Evolutionary conservation across 306 rosid species (phyloP), one percentile per base, ranked within the genome.

Genomic region (Glycyrrhiza uralensis): DNA sequence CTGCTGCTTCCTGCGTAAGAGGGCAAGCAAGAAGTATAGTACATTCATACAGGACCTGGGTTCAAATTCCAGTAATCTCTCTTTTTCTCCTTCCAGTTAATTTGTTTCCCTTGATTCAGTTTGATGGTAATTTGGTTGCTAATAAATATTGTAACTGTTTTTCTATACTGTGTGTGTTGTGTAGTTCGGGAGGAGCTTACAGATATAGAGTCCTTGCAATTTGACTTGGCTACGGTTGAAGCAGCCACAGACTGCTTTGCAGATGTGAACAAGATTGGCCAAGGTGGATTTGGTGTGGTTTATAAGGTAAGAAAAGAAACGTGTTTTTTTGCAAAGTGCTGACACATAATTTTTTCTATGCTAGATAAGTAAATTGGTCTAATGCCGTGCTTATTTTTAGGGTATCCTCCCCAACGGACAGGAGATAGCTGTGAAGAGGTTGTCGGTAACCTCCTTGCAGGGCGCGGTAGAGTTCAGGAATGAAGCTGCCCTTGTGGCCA

Each of bases 251-350:
- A 81, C 29, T 14, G 79, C 3, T 88, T 88, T 69, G 83, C 85
- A 0, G 63, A 49, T 1, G 68, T 77, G 1, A 79, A 81, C 65
- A 82, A 54, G 65, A 57, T 82, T 24, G 92, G 89, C 33, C 78
- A 79, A 79, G 90, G 92, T 19, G 90, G 88, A 60, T 88, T 81
- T 76, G 90, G 90, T 29, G 85, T 57, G 11, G 90, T 85, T 69
- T 85, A 76, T 76, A 72, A 83, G 89, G 92, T 79, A 67, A 2
- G 47, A 20, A 62, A 6, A 18, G 11, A 15, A 61, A 9, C 29
- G 41, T 7, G 39, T 18, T 32, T 24, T 72, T 52, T 20, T 20
- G 38, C 70, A 2, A 72, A 23, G 23, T 39, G 17, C 11, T 35
- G 32, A 29, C 5, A 42, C 17, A 5, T 47, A n/a, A n/a, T 12